Conservation (phyloP, 2,329 filamentous ascomycete species). For the Colletotrichum cordylinicola region DNA sequence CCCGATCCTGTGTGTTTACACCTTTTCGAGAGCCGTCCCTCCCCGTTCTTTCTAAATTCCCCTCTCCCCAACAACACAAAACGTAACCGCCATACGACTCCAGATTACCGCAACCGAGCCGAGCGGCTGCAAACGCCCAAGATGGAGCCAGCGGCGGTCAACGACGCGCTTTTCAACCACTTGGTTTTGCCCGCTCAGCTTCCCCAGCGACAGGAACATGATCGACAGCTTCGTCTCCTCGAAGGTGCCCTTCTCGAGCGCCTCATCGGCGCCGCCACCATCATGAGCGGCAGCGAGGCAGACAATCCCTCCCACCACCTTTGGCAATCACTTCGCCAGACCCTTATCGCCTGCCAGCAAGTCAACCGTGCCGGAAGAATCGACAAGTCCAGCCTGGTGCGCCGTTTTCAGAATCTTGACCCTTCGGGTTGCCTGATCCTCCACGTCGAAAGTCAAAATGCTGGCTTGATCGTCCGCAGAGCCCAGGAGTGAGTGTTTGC, state of each 20-base stretch:
- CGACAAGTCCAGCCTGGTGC: background rate
- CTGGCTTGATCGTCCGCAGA: conserved; percentile 33
- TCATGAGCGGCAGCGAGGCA: background rate
- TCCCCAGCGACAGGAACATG: conserved; percentile 1
- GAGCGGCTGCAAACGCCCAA: background rate
- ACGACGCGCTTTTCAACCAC: conserved; percentile 14
- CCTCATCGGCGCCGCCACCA: background rate
- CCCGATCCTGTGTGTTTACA: background rate
- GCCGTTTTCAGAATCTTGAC: background rate
- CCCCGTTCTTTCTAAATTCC: background rate
- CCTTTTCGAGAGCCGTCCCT: background rate
- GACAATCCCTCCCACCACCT: background rate
- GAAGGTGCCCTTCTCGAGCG: background rate
- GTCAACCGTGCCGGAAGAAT: conserved; percentile 1
- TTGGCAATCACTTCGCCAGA: background rate
- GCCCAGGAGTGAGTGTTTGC: conserved; percentile 28
- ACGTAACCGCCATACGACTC: background rate
- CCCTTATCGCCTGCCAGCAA: background rate
- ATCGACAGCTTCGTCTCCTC: background rate
- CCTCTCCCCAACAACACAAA: background rate
- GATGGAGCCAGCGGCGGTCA: background rate
- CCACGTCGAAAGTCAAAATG: conserved; percentile 31
- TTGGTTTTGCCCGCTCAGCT: conserved; percentile 11
- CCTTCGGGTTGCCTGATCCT: conserved; percentile 1
- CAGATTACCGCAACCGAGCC: background rate